Conservation (phyloP, 2,329 filamentous ascomycete species). For the Fusarium humuli region DNA sequence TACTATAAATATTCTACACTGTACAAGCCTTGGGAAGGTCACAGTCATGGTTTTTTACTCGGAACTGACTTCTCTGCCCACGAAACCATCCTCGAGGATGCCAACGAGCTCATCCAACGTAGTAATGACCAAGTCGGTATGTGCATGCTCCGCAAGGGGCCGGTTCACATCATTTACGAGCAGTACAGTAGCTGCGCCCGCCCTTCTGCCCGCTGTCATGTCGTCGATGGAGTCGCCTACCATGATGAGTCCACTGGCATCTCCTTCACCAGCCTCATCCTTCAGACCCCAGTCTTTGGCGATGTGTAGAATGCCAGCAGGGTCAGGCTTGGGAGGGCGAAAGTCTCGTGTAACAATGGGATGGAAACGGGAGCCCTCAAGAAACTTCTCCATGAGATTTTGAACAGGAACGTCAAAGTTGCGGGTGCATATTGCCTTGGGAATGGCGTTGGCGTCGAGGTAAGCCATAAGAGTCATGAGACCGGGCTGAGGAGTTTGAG, state of each 20-base stretch:
- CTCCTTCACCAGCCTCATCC: slow-evolving; percentile 46
- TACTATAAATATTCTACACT: not conserved
- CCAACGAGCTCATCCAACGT: slow-evolving; percentile 80
- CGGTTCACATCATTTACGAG: slow-evolving; percentile 85
- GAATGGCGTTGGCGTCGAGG: slow-evolving; percentile 73
- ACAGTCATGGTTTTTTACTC: slow-evolving; percentile 5
- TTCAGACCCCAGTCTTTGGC: slow-evolving; percentile 77
- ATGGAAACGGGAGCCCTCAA: slow-evolving; percentile 74
- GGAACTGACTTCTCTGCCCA: slow-evolving; percentile 56
- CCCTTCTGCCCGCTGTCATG: slow-evolving; percentile 85
- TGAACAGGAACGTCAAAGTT: slow-evolving; percentile 88
- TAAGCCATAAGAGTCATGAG: slow-evolving; percentile 83
- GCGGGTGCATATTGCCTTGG: slow-evolving; percentile 90
- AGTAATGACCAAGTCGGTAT: slow-evolving; percentile 80
- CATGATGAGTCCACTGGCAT: slow-evolving; percentile 68
- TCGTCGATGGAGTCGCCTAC: slow-evolving; percentile 89
- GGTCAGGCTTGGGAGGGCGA: slow-evolving; percentile 85
- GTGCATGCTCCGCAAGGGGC: slow-evolving; percentile 74
- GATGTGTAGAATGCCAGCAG: slow-evolving; percentile 89
- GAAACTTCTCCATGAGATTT: slow-evolving; percentile 80
- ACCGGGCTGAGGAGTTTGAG: slow-evolving; percentile 85
- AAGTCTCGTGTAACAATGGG: slow-evolving; percentile 90
- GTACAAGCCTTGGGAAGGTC: not conserved
- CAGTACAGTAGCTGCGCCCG: slow-evolving; percentile 91
- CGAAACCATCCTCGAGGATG: slow-evolving; percentile 80